Conservation (phyloP, 2,329 filamentous ascomycete genomes). For the Penicillium sp. region DNA sequence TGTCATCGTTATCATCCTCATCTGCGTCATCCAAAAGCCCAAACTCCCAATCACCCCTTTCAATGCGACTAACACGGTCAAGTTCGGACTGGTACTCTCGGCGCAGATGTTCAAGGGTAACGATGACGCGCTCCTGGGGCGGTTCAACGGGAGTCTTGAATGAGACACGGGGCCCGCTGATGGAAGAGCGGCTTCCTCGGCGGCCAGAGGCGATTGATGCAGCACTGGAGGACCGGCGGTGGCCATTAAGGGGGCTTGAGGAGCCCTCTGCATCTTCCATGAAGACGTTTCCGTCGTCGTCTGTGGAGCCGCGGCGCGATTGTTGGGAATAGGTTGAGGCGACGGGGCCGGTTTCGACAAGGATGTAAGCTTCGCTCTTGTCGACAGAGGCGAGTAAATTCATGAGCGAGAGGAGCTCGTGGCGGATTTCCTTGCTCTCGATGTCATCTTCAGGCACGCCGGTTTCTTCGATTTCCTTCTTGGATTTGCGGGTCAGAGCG, state of each 20-base stretch:
- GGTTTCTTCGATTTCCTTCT: conserved; percentile 30
- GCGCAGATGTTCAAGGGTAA: conserved; percentile 81
- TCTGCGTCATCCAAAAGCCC: conserved; percentile 36
- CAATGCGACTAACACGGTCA: conserved; percentile 81
- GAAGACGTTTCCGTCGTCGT: conserved; percentile 40
- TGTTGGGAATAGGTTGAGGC: conserved; percentile 32
- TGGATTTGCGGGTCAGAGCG: conserved; percentile 37
- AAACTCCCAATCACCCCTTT: conserved; percentile 86
- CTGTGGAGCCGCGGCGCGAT: conserved; percentile 46
- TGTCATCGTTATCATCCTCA: conserved; percentile 36
- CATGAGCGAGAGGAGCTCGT: conserved; percentile 85
- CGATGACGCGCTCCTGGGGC: conserved; percentile 65
- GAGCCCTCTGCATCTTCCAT: conserved; percentile 38
- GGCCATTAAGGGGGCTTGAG: conserved; percentile 14
- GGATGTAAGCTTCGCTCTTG: conserved; percentile 72
- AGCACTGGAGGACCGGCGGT: conserved; percentile 22
- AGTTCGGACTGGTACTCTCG: conserved; percentile 88
- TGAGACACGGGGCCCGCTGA: conserved; percentile 9
- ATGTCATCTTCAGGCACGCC: conserved; percentile 40
- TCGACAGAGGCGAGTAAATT: conserved; percentile 88
- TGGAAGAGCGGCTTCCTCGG: conserved; percentile 23
- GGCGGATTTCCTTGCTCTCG: conserved; percentile 54
- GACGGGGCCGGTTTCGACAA: conserved; percentile 48
- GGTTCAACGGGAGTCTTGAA: conserved; percentile 17
- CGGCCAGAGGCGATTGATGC: conserved; percentile 21